These are phyloP conservation scores for Chlorella sp. DNA, from an alignment of 139 green algal species.

Conservation along the genomic window DNA sequence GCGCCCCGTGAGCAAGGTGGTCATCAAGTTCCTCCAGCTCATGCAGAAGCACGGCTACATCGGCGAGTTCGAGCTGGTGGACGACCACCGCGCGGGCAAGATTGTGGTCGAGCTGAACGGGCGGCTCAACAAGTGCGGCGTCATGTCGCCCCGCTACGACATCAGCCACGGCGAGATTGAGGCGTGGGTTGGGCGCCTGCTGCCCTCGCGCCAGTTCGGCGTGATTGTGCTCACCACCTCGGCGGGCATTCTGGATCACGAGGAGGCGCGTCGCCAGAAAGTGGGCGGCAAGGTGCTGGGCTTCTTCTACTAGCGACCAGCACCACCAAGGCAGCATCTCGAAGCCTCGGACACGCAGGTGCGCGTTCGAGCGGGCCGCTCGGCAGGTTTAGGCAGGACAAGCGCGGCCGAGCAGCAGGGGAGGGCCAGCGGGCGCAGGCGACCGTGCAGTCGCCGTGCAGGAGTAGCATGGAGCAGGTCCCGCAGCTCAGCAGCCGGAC, in stretches of 20 bases:
- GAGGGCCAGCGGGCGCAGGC: no score
- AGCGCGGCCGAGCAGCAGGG: no score
- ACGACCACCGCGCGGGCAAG: constrained; percentile 97
- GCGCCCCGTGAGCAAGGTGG: constrained; percentile 93
- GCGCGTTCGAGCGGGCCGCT: no score
- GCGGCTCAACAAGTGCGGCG: constrained; percentile 98
- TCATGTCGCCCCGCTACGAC: constrained; percentile 97
- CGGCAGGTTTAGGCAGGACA: no score
- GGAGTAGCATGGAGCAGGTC: no score
- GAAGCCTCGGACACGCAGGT: no score
- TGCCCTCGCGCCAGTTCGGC: constrained; percentile 97
- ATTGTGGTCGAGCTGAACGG: constrained; percentile 99
- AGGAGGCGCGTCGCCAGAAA: constrained; percentile 96
- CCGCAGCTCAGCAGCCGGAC: no score
- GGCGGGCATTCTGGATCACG: constrained; percentile 98
- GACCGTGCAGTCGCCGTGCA: no score
- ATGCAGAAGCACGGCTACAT: constrained; percentile 94
- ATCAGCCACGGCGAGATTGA: constrained; percentile 74
- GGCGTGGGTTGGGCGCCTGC: constrained; percentile 89
- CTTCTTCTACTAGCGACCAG: constrained; percentile 95
- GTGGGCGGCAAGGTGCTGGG: constrained; percentile 93
- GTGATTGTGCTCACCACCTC: constrained; percentile 96
- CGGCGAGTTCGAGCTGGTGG: constrained; percentile 97
- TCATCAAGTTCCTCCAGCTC: constrained; percentile 97
- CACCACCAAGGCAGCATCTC: no score